Evolutionary conservation across 208 protist species (phyloP).

Genomic region (Wallacemonas sp.): DNA sequence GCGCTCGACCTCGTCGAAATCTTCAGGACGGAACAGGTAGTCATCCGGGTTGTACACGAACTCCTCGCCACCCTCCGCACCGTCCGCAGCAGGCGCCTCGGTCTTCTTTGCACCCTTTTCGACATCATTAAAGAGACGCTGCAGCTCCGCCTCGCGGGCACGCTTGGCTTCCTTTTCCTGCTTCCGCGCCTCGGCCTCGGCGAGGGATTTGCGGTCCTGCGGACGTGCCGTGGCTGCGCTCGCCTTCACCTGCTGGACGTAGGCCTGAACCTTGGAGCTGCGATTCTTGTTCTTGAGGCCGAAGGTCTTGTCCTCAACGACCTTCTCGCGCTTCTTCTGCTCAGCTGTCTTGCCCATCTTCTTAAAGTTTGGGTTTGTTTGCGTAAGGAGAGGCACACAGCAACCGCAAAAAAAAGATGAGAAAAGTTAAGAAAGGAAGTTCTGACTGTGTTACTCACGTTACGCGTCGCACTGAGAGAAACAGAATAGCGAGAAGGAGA

Average conservation of each 20-base stretch:
- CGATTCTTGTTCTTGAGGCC: constrained; percentile 94
- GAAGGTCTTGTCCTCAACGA: constrained; percentile 93
- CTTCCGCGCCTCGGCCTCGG: constrained; percentile 65
- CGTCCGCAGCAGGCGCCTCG: constrained; percentile 13
- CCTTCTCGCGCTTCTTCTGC: constrained; percentile 88
- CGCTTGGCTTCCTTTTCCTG: constrained; percentile 76
- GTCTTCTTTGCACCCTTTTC: constrained; percentile 32
- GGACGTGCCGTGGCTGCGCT: constrained; percentile 68
- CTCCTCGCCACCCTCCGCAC: constrained; percentile 36
- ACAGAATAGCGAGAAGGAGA: too few relatives aligned
- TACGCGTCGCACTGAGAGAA: too few relatives aligned
- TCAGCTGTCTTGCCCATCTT: constrained; percentile 75
- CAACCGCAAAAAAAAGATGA: background rate
- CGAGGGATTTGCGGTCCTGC: constrained; percentile 65
- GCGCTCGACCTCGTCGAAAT: constrained; percentile 86
- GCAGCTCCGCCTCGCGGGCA: constrained; percentile 81
- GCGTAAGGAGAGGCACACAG: too few relatives aligned
- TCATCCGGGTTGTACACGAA: constrained; percentile 74
- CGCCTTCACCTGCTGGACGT: constrained; percentile 69
- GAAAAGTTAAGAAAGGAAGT: background rate
- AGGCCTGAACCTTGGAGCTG: constrained; percentile 88
- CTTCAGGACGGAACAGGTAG: constrained; percentile 89
- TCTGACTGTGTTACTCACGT: too few relatives aligned
- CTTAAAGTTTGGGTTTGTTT: too few relatives aligned
- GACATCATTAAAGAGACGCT: constrained; percentile 77